A percentile compares a stretch with the other conserved stretches of the same genome.
These are phyloP conservation scores for Ascochyta koolunga DNA, from an alignment of 2,329 filamentous ascomycete species.

Conservation along the genomic window DNA sequence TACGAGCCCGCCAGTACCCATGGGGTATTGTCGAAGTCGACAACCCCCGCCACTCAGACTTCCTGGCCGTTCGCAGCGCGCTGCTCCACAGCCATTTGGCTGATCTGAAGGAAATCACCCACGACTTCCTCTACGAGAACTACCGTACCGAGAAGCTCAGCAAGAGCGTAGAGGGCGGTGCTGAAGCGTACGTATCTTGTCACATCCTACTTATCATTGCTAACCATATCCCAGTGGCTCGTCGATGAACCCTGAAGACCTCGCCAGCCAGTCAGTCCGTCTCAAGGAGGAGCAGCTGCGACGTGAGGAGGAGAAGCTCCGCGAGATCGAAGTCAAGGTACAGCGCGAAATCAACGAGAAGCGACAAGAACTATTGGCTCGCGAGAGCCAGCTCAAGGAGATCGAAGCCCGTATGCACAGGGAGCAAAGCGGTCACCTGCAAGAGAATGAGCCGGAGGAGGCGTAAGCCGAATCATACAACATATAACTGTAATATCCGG, in stretches of 20 bases:
- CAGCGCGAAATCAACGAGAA: conserved; percentile 99
- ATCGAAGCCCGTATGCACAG: conserved; percentile 97
- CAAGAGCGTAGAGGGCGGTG: conserved; percentile 96
- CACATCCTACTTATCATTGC: conserved; percentile 1
- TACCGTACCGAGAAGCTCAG: conserved; percentile 99
- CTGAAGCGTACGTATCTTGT: conserved; percentile 73
- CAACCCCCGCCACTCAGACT: conserved; percentile 98
- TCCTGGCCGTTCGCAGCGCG: conserved; percentile 94
- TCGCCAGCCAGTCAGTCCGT: conserved; percentile 94
- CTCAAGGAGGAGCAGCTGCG: conserved; percentile 99
- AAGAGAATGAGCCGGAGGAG: conserved; percentile 41
- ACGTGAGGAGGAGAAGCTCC: conserved; percentile 98
- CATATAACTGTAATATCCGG: conserved; percentile 8
- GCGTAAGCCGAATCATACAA: conserved; percentile 28
- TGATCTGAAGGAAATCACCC: conserved; percentile 98
- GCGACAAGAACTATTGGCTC: conserved; percentile 94
- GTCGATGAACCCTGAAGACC: conserved; percentile 96
- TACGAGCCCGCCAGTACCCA: conserved; percentile 95
- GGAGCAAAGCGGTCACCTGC: conserved; percentile 65
- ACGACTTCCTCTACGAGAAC: conserved; percentile 99
- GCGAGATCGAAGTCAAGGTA: conserved; percentile 99
- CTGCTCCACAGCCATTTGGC: conserved; percentile 97
- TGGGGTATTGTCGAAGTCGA: conserved; percentile 99
- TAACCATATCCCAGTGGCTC: conserved; percentile 63
- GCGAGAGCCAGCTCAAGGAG: conserved; percentile 97